phyloP scores from a whole-genome alignment of 2,329 filamentous ascomycete species.

The Paraphoma chrysanthemicola region DNA sequence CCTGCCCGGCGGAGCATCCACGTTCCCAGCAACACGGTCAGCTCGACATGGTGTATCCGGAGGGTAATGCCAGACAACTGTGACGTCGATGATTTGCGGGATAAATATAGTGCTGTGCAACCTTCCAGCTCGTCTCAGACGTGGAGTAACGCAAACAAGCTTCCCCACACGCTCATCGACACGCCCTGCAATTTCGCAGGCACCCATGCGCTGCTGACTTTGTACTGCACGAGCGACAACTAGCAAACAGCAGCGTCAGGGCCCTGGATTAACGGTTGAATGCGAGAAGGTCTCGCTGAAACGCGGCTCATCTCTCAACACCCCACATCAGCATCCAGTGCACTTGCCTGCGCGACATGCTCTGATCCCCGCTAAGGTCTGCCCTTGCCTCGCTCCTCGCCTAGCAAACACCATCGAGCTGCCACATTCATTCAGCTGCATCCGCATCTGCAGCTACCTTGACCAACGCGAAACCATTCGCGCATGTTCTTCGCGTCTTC shows the following conservation, averaged over 20 bases:
- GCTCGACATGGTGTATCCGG: neutral
- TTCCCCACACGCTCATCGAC: constrained; percentile 1
- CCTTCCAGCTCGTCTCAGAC: neutral
- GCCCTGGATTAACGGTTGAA: neutral
- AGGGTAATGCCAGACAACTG: neutral
- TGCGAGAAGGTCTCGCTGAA: neutral
- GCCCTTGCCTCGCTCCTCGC: neutral
- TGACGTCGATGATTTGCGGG: constrained; percentile 6
- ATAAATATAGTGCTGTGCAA: constrained; percentile 8
- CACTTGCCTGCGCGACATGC: constrained; percentile 1
- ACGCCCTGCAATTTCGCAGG: constrained; percentile 1
- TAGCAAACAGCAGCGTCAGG: neutral
- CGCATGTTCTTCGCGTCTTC: constrained; percentile 4
- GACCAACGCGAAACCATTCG: neutral
- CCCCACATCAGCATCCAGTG: neutral
- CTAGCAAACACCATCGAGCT: neutral
- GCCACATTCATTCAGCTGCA: constrained; percentile 1
- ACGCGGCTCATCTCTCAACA: constrained; percentile 5
- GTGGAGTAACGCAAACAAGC: constrained; percentile 6
- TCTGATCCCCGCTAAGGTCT: constrained; percentile 2
- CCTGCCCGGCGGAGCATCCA: neutral
- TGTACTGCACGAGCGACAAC: neutral
- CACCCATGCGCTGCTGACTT: neutral
- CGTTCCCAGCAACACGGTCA: neutral
- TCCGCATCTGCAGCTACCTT: neutral